Evolutionary conservation across 768 basidiomycete species (phyloP).

Genomic region (Russula compacta): DNA sequence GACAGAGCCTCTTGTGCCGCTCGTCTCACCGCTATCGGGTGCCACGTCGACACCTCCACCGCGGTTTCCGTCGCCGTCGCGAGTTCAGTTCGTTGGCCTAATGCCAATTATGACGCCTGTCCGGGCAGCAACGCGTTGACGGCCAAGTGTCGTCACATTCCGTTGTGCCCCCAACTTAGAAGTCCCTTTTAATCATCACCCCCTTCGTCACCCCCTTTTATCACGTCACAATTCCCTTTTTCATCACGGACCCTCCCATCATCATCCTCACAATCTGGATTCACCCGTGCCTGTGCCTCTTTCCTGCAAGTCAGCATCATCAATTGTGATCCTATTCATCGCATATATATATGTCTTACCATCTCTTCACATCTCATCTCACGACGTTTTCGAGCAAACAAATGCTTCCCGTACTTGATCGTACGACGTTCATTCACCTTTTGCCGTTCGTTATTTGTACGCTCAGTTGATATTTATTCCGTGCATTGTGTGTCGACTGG

Average conservation of each 20-base stretch:
- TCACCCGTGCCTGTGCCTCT: slow-evolving; percentile 13
- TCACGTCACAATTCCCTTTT: slow-evolving; percentile 17
- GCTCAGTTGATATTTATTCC: slow-evolving; percentile 9
- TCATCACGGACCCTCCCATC: slow-evolving; percentile 15
- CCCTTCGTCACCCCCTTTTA: slow-evolving; percentile 8
- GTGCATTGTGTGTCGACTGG: slow-evolving; percentile 2
- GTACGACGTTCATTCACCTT: slow-evolving; percentile 11
- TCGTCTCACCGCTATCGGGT: not conserved
- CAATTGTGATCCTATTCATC: slow-evolving; percentile 15
- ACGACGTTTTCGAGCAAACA: slow-evolving; percentile 8
- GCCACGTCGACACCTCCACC: slow-evolving; percentile 19
- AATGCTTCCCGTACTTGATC: slow-evolving; percentile 6
- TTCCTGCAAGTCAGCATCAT: slow-evolving; percentile 15
- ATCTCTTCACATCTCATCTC: slow-evolving; percentile 16
- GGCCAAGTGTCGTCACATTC: not conserved
- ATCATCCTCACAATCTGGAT: slow-evolving; percentile 15
- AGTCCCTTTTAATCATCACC: slow-evolving; percentile 10
- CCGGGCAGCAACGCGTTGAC: slow-evolving; percentile 1
- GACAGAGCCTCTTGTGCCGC: slow-evolving; percentile 4
- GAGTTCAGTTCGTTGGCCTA: slow-evolving; percentile 18
- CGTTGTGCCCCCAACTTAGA: slow-evolving; percentile 5
- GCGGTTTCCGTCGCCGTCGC: slow-evolving; percentile 16
- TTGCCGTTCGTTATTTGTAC: slow-evolving; percentile 7
- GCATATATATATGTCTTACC: slow-evolving; percentile 18
- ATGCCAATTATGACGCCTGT: slow-evolving; percentile 20